Conservation (phyloP, 2,329 filamentous ascomycete species). For the Ophiostoma angusticollis region DNA sequence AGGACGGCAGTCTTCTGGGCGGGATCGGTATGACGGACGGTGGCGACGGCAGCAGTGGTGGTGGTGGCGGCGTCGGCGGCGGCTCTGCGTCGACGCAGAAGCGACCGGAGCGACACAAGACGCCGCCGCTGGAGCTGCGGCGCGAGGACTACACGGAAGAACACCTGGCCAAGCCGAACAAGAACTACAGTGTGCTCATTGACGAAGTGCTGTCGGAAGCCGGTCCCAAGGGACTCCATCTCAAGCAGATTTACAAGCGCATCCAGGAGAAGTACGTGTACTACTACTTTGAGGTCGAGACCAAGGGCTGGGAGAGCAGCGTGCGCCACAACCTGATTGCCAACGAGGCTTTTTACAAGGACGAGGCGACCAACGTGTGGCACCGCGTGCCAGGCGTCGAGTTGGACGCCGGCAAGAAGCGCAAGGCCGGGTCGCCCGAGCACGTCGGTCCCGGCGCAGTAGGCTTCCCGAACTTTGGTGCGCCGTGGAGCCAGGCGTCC, state of each 20-base stretch:
- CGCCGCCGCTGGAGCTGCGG: conserved; percentile 43
- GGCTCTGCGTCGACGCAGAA: conserved; percentile 32
- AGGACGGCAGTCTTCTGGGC: no score
- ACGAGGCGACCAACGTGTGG: conserved; percentile 44
- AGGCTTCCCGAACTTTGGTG: conserved; percentile 6
- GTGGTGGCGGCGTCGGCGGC: not conserved
- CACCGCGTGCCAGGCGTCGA: conserved; percentile 44
- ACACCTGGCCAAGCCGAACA: conserved; percentile 47
- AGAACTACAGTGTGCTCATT: conserved; percentile 49
- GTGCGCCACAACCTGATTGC: conserved; percentile 52
- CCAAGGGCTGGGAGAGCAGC: conserved; percentile 53
- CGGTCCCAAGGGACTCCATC: conserved; percentile 39
- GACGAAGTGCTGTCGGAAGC: conserved; percentile 45
- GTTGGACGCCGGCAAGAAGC: conserved; percentile 48
- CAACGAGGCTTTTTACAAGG: conserved; percentile 47
- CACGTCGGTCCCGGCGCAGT: conserved; percentile 26
- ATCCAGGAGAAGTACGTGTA: conserved; percentile 46
- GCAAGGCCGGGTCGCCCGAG: conserved; percentile 41
- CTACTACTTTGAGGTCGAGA: conserved; percentile 47
- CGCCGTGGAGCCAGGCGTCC: not conserved
- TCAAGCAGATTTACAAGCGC: conserved; percentile 52
- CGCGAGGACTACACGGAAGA: conserved; percentile 44
- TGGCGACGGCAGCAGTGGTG: conserved; percentile 1
- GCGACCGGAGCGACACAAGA: conserved; percentile 51
- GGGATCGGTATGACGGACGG: not conserved